phyloP scores from a whole-genome alignment of 176 grass and related monocot species.

The Guadua angustifolia region DNA sequence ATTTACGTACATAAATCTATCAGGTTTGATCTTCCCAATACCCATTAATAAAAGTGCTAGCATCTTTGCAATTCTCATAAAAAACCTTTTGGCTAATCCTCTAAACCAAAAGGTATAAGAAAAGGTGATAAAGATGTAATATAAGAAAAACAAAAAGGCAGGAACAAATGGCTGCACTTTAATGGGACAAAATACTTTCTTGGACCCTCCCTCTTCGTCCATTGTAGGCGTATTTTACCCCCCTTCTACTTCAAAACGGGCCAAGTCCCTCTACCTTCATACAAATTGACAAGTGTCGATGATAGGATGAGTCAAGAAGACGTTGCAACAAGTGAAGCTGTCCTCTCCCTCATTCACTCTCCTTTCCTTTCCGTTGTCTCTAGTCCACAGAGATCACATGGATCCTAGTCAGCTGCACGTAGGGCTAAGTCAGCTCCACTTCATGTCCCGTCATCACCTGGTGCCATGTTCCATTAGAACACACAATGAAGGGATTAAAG shows the following conservation, averaged over 20 bases:
- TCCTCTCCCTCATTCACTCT: neutral
- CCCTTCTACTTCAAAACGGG: neutral
- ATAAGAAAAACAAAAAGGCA: neutral
- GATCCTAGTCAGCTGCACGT: neutral
- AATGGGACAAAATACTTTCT: neutral
- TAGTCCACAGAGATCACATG: neutral
- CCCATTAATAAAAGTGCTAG: neutral
- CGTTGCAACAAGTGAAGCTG: neutral
- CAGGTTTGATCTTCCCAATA: neutral
- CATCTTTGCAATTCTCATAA: neutral
- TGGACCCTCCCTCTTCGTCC: neutral
- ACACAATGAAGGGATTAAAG: neutral
- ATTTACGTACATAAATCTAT: neutral
- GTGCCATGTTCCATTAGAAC: neutral
- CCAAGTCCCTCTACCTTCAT: neutral
- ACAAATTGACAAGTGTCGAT: neutral
- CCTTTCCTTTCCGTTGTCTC: neutral
- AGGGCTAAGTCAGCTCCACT: neutral
- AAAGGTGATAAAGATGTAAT: neutral
- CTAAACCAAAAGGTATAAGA: neutral
- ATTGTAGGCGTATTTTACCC: slow-evolving; percentile 16
- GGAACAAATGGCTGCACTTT: neutral
- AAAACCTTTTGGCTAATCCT: neutral
- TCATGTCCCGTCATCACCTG: neutral
- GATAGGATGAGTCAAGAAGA: neutral